Evolutionary conservation across 116 monocot species (phyloP).

Genomic region (Iris pallida): DNA sequence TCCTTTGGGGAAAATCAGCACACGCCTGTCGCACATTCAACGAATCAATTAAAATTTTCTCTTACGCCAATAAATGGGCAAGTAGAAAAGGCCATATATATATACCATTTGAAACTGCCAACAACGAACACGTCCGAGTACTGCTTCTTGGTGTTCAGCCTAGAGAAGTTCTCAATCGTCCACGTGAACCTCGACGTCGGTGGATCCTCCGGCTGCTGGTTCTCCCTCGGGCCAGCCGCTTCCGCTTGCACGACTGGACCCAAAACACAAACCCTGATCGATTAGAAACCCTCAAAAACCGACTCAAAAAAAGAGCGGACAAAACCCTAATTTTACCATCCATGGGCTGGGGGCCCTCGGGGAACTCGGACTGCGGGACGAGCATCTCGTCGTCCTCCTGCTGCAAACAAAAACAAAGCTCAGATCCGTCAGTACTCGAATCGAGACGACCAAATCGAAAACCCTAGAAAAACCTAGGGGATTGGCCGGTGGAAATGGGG

Average conservation of each 20-base stretch:
- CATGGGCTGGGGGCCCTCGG: slow-evolving; percentile 65
- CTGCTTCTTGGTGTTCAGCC: slow-evolving; percentile 79
- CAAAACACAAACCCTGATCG: neutral
- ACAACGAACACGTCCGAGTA: slow-evolving; percentile 78
- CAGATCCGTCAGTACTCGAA: slow-evolving; percentile 21
- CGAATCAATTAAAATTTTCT: slow-evolving; percentile 1
- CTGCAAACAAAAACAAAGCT: slow-evolving; percentile 31
- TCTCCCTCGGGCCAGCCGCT: slow-evolving; percentile 47
- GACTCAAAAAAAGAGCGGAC: neutral
- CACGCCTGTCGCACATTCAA: slow-evolving; percentile 50
- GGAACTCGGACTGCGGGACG: slow-evolving; percentile 52
- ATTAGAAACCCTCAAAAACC: neutral
- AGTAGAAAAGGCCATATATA: neutral
- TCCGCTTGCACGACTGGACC: slow-evolving; percentile 35
- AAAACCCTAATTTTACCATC: slow-evolving; percentile 40
- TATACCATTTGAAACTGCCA: slow-evolving; percentile 87
- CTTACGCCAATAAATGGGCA: neutral
- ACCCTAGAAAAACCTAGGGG: neutral
- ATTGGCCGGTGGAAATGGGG: too few relatives aligned
- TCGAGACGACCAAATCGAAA: neutral
- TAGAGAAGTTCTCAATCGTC: slow-evolving; percentile 86
- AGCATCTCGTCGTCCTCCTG: slow-evolving; percentile 87
- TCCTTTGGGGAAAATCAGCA: slow-evolving; percentile 96
- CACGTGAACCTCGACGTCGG: slow-evolving; percentile 69
- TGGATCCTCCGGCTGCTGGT: slow-evolving; percentile 78